These are phyloP conservation scores for Exophiala bonariae DNA, from an alignment of 2,329 filamentous ascomycete genomes.

Conservation along the genomic window DNA sequence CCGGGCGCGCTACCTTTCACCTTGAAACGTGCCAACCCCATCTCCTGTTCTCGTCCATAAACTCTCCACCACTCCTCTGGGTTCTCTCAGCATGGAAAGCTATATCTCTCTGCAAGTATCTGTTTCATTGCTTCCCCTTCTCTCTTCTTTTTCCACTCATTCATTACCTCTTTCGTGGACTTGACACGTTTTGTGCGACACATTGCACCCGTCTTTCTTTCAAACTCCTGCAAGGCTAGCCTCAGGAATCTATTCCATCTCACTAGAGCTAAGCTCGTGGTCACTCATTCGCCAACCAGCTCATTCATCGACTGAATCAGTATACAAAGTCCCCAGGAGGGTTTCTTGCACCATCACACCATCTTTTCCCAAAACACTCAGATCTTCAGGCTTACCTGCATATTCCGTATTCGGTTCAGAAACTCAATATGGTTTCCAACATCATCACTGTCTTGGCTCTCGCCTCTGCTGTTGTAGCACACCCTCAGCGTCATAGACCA, in stretches of 20 bases:
- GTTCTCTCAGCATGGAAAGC: conserved; percentile 6
- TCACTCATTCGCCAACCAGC: conserved; percentile 25
- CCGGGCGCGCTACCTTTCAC: conserved; percentile 15
- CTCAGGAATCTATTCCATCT: conserved; percentile 20
- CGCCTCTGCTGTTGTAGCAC: conserved; percentile 25
- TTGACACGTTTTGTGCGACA: conserved; percentile 32
- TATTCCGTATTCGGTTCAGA: not conserved
- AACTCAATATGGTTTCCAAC: conserved; percentile 27
- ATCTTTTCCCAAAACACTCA: conserved; percentile 10
- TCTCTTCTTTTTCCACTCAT: conserved; percentile 16
- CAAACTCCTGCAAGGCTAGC: conserved; percentile 25
- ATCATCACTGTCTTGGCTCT: conserved; percentile 24
- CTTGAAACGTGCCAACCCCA: conserved; percentile 26
- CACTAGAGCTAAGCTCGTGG: conserved; percentile 30
- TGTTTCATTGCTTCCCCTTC: conserved; percentile 19
- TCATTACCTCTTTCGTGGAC: conserved; percentile 27
- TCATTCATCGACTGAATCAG: conserved; percentile 21
- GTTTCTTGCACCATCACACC: conserved; percentile 8
- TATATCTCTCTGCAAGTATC: conserved; percentile 24
- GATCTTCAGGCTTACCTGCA: conserved; percentile 8
- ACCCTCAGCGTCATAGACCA: conserved; percentile 24
- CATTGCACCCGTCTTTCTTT: conserved; percentile 29
- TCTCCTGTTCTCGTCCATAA: conserved; percentile 15
- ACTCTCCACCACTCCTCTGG: conserved; percentile 6
- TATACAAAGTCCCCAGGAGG: conserved; percentile 18